Percentiles rank a stretch among this genome's conserved stretches.
Conservation (phyloP, 495 filamentous ascomycete genomes). For the Aspergillus coremiiformis region DNA sequence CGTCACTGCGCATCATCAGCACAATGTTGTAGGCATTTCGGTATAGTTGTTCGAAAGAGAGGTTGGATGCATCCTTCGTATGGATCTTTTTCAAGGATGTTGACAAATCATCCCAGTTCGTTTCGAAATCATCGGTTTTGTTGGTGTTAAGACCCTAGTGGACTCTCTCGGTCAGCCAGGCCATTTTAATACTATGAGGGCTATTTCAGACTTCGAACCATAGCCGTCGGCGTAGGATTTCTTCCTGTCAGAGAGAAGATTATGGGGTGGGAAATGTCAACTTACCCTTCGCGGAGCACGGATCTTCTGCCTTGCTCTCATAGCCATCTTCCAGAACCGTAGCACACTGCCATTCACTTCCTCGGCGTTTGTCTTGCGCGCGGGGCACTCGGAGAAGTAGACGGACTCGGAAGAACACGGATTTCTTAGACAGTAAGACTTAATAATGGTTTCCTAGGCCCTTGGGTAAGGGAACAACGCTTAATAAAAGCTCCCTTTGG, state of each 20-base stretch:
- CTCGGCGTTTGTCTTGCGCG: slow-evolving; percentile 1
- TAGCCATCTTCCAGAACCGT: slow-evolving; percentile 45
- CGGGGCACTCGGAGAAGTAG: slow-evolving; percentile 13
- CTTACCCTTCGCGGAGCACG: slow-evolving; percentile 65
- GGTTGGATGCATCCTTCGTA: slow-evolving; percentile 76
- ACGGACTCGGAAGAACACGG: not conserved
- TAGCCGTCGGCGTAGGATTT: not conserved
- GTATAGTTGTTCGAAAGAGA: slow-evolving; percentile 95
- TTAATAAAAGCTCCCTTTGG: not conserved
- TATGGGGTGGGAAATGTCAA: slow-evolving; percentile 7
- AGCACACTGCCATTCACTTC: slow-evolving; percentile 8
- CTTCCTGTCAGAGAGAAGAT: not conserved
- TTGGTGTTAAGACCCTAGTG: slow-evolving; percentile 47
- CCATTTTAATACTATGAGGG: not conserved
- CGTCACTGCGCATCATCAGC: slow-evolving; percentile 72
- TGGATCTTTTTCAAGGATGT: slow-evolving; percentile 79
- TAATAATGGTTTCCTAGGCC: not conserved
- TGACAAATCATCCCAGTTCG: slow-evolving; percentile 66
- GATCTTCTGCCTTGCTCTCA: slow-evolving; percentile 61
- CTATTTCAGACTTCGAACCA: not conserved
- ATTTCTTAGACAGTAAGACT: not conserved
- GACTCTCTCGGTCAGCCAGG: slow-evolving; percentile 10
- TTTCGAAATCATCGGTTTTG: slow-evolving; percentile 67
- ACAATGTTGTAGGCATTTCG: slow-evolving; percentile 96
- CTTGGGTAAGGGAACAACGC: not conserved